Percentiles rank a stretch among this genome's conserved stretches.
phyloP scores from a whole-genome alignment of 805 yeast genomes.

The Sugiyamaella mastotermitis region DNA sequence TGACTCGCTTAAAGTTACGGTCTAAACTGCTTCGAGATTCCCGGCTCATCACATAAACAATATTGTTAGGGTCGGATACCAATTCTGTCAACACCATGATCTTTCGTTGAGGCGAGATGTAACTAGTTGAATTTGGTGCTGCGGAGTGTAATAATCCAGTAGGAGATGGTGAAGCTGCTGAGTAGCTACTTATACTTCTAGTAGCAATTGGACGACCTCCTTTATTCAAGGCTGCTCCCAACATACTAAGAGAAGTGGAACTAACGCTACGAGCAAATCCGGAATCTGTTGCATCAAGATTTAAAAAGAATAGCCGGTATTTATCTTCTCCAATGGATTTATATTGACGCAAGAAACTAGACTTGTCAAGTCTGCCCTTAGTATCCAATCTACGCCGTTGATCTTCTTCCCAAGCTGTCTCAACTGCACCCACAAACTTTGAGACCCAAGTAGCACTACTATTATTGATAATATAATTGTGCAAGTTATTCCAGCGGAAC shows the following conservation, averaged over 20 bases:
- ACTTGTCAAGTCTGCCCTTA: slow-evolving; percentile 29
- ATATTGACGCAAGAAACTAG: slow-evolving; percentile 33
- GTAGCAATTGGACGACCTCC: slow-evolving; percentile 2
- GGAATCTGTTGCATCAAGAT: slow-evolving; percentile 37
- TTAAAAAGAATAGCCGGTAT: slow-evolving; percentile 46
- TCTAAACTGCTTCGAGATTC: slow-evolving; percentile 61
- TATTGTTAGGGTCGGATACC: slow-evolving; percentile 49
- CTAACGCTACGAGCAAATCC: slow-evolving; percentile 2
- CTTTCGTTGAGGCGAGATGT: slow-evolving; percentile 56
- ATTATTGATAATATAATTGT: slow-evolving; percentile 52
- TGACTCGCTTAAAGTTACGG: slow-evolving; percentile 58
- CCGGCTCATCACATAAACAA: slow-evolving; percentile 66
- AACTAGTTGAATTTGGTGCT: too few relatives aligned
- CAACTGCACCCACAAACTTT: slow-evolving; percentile 48
- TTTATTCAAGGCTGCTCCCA: background rate
- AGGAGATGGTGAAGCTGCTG: background rate
- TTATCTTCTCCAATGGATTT: slow-evolving; percentile 13
- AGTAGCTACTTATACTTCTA: background rate
- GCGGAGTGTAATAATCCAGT: background rate
- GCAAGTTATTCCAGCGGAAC: slow-evolving; percentile 56
- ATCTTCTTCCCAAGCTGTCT: slow-evolving; percentile 46
- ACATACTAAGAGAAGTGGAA: background rate
- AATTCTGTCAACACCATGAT: slow-evolving; percentile 55
- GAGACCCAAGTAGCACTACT: slow-evolving; percentile 75
- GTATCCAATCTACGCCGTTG: slow-evolving; percentile 34